Conservation (phyloP, 2,329 filamentous ascomycete species). For the Colletotrichum spaethianum region DNA sequence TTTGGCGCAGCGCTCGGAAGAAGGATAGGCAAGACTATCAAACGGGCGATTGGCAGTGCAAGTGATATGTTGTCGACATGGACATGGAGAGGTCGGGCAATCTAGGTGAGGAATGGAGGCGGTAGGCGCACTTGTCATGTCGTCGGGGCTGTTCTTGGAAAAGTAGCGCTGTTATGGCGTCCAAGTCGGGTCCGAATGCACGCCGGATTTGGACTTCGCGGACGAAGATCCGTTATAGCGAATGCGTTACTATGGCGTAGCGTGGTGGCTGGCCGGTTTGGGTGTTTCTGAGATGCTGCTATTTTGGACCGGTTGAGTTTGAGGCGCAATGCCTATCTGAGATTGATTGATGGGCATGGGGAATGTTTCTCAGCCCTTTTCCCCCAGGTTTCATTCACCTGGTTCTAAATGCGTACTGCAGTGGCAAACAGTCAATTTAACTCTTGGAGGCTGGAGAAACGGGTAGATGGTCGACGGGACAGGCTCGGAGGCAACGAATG, state of each 20-base stretch:
- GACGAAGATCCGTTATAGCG: constrained; percentile 3
- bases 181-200: constrained; percentile 25
- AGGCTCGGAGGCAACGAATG: neutral
- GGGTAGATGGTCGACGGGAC: neutral
- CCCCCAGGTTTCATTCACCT: constrained; percentile 28
- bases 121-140: constrained; percentile 24
- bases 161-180: constrained; percentile 22
- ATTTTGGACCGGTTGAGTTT: constrained; percentile 25
- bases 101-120: neutral
- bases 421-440: constrained; percentile 32
- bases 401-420: constrained; percentile 4
- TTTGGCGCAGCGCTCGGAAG: neutral
- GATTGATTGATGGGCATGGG: constrained; percentile 12
- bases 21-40: neutral
- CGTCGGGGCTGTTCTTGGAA: constrained; percentile 29
- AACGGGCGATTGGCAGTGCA: neutral
- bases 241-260: too few relatives aligned
- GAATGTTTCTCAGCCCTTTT: constrained; percentile 23
- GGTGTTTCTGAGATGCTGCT: constrained; percentile 4
- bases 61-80: neutral
- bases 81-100: constrained; percentile 11
- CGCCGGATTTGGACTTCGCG: neutral
- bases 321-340: constrained; percentile 19
- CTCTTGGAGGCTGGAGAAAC: constrained; percentile 17
- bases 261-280: neutral